phyloP scores from a whole-genome alignment of 192 early-diverging fungal species.

The Fimicolochytrium jonesii region DNA sequence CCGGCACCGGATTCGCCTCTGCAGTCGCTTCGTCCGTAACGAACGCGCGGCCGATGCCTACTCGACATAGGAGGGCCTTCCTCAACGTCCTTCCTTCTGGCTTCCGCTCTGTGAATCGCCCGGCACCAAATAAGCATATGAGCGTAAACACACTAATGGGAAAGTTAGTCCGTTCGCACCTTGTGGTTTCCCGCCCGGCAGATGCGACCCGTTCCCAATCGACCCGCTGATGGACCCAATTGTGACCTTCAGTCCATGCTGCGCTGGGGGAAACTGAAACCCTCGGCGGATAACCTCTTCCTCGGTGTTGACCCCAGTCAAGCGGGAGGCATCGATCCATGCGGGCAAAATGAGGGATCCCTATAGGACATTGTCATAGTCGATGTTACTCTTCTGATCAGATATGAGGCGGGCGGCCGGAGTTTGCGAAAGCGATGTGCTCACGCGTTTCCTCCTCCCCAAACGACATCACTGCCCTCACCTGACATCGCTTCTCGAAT shows the following conservation, averaged over 20 bases:
- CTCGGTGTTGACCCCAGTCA: conserved; percentile 51
- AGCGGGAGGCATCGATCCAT: conserved; percentile 45
- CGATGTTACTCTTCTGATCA: no score
- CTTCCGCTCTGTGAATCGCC: conserved; percentile 1
- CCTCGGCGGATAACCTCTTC: conserved; percentile 55
- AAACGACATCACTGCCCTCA: no score
- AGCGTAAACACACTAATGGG: not conserved
- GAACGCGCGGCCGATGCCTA: conserved; percentile 46
- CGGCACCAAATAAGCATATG: no score
- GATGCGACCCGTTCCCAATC: no score
- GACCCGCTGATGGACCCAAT: no score
- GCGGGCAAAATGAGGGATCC: conserved; percentile 38
- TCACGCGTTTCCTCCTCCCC: no score
- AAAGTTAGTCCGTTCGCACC: no score
- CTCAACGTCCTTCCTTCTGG: conserved; percentile 23
- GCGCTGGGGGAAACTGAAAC: conserved; percentile 41
- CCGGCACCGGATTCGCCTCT: conserved; percentile 35
- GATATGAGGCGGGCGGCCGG: no score
- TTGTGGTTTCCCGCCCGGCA: no score
- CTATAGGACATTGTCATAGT: conserved; percentile 11
- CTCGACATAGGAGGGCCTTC: conserved; percentile 44
- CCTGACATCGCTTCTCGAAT: conserved; percentile 52
- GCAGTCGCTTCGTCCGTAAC: conserved; percentile 32
- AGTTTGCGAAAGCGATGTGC: no score
- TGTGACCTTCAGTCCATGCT: conserved; percentile 37